phyloP scores from a whole-genome alignment of 768 basidiomycete genomes.

The Lactarius psammicola region DNA sequence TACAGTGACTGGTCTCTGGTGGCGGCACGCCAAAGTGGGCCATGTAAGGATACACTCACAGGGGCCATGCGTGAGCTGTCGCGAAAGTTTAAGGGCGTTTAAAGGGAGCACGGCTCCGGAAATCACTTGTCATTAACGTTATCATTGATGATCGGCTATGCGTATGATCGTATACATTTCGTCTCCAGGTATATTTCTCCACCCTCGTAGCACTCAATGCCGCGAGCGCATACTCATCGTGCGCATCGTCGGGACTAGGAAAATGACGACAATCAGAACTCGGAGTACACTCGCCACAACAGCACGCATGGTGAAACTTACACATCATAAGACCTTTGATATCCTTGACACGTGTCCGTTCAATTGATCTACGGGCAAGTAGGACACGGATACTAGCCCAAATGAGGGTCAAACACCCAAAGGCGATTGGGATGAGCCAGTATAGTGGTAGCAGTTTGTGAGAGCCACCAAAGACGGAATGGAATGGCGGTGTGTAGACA shows the following conservation, averaged over 20 bases:
- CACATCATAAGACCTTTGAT: constrained; percentile 72
- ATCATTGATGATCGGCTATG: background rate
- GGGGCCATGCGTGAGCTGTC: background rate
- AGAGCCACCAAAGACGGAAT: constrained; percentile 66
- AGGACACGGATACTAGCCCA: constrained; percentile 63
- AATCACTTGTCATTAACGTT: constrained; percentile 11
- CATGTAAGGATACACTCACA: too few species aligned
- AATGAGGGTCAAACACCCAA: constrained; percentile 52
- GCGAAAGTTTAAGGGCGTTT: too few species aligned
- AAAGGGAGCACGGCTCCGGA: background rate
- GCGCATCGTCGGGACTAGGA: constrained; percentile 48
- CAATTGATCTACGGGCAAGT: constrained; percentile 53
- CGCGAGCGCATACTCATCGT: constrained; percentile 34
- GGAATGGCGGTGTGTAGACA: constrained; percentile 66
- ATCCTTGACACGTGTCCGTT: constrained; percentile 57
- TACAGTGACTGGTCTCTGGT: background rate
- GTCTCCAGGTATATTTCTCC: background rate
- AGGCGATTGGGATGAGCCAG: constrained; percentile 64
- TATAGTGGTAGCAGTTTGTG: constrained; percentile 58
- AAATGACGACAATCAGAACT: constrained; percentile 23
- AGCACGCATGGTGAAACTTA: constrained; percentile 41
- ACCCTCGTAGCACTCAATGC: constrained; percentile 4
- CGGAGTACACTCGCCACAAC: background rate
- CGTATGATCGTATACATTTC: constrained; percentile 3
- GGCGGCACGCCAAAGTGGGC: background rate